Conservation (phyloP, 2,329 filamentous ascomycete species). For the Fusarium sp. region DNA sequence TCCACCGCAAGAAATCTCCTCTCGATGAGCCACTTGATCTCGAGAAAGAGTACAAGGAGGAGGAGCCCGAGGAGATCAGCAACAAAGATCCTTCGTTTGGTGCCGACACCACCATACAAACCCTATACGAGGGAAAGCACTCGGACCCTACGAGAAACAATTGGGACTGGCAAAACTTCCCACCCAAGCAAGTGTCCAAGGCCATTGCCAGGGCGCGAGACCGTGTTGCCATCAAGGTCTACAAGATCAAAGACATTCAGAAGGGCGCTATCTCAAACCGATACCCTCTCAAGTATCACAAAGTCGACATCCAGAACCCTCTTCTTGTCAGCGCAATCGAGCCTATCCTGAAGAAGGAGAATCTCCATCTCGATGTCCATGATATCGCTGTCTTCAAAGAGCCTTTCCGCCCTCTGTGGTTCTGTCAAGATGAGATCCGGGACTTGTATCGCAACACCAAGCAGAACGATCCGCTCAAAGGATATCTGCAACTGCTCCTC, state of each 20-base stretch:
- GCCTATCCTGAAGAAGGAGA: constrained; percentile 54
- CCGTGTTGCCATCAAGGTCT: constrained; percentile 55
- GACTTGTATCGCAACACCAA: constrained; percentile 43
- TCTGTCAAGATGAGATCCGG: constrained; percentile 54
- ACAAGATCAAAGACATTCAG: constrained; percentile 55
- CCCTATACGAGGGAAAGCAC: constrained; percentile 51
- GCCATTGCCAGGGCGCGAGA: constrained; percentile 48
- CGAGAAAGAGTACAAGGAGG: constrained; percentile 19
- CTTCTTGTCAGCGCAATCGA: constrained; percentile 53
- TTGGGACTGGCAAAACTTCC: constrained; percentile 53
- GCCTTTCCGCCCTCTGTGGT: constrained; percentile 56
- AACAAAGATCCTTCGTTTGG: constrained; percentile 43
- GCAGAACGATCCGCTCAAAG: constrained; percentile 43
- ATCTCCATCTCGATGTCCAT: constrained; percentile 49
- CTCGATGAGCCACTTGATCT: constrained; percentile 28
- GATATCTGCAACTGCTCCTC: constrained; percentile 53
- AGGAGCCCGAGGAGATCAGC: constrained; percentile 14
- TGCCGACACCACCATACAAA: constrained; percentile 48
- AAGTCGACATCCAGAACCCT: constrained; percentile 55
- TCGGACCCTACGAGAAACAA: constrained; percentile 7
- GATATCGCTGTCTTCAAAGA: constrained; percentile 49
- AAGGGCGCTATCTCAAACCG: constrained; percentile 52
- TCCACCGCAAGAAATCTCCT: constrained; percentile 33
- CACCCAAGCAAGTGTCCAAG: constrained; percentile 54
- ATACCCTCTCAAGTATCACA: constrained; percentile 52